phyloP scores from a whole-genome alignment of 164 flowering plant species.

The Vitis cinerea region DNA sequence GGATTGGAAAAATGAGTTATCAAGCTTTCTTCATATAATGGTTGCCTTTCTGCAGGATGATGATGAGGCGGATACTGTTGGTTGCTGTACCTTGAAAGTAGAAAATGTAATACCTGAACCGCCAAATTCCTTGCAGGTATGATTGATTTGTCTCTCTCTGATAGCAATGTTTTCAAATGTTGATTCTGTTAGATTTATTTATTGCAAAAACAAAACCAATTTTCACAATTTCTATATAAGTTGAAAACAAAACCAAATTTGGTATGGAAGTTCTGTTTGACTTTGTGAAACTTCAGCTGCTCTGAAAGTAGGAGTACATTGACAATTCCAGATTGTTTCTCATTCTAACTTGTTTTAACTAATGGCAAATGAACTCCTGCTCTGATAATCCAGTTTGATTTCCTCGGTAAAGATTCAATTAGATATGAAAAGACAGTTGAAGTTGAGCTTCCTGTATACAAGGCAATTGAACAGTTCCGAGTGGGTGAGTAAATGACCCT shows the following conservation, averaged over 20 bases:
- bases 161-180: too few relatives aligned
- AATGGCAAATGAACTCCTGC: background rate
- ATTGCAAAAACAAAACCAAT: too few relatives aligned
- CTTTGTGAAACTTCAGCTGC: too few relatives aligned
- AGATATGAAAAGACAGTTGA: conserved; percentile 80
- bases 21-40: background rate
- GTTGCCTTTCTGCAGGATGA: conserved; percentile 68
- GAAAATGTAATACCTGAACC: conserved; percentile 79
- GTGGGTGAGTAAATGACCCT: conserved; percentile 40
- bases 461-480: conserved; percentile 80
- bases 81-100: conserved; percentile 97
- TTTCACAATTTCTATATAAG: too few relatives aligned
- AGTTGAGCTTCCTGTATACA: conserved; percentile 82
- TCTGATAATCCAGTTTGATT: conserved; percentile 75
- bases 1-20: background rate
- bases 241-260: too few relatives aligned
- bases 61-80: conserved; percentile 99
- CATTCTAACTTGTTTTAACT: too few relatives aligned
- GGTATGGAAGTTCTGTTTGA: too few relatives aligned
- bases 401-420: conserved; percentile 99
- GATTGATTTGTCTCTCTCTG: too few relatives aligned
- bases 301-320: too few relatives aligned
- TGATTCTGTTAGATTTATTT: too few relatives aligned
- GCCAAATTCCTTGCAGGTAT: conserved; percentile 77
- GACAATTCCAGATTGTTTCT: too few relatives aligned